Evolutionary conservation across 2,329 filamentous ascomycete genomes (phyloP).

Genomic region (Ophidiomyces ophidiicola): DNA sequence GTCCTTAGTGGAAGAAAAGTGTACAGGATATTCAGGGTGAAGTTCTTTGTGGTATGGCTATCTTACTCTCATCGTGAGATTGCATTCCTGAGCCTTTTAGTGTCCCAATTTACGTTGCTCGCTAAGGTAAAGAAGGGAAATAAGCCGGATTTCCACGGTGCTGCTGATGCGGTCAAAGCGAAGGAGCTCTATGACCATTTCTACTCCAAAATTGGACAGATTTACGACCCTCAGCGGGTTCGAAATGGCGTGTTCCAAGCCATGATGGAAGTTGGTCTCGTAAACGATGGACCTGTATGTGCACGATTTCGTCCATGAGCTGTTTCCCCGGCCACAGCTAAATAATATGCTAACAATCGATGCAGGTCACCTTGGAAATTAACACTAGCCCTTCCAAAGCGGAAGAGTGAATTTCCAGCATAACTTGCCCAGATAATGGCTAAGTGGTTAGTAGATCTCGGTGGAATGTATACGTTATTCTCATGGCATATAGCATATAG

Average conservation of each 20-base stretch:
- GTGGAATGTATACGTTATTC: neutral
- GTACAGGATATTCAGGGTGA: conserved; percentile 84
- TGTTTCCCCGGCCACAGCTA: neutral
- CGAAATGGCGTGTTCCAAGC: conserved; percentile 96
- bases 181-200: conserved; percentile 75
- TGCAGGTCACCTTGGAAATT: conserved; percentile 35
- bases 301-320: neutral
- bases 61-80: neutral
- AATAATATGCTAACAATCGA: neutral
- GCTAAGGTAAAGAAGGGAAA: conserved; percentile 90
- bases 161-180: conserved; percentile 65
- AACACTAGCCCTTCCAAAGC: conserved; percentile 29
- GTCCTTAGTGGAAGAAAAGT: conserved; percentile 91
- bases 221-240: conserved; percentile 62
- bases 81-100: conserved; percentile 34
- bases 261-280: conserved; percentile 93
- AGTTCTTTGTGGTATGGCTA: conserved; percentile 72
- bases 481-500: too few relatives aligned
- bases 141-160: conserved; percentile 89
- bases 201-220: conserved; percentile 58
- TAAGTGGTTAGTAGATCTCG: neutral
- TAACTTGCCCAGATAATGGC: neutral
- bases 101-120: conserved; percentile 92
- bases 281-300: conserved; percentile 61
- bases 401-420: neutral